Conservation (phyloP, 164 flowering plant genomes). For the Macadamia tetraphylla region DNA sequence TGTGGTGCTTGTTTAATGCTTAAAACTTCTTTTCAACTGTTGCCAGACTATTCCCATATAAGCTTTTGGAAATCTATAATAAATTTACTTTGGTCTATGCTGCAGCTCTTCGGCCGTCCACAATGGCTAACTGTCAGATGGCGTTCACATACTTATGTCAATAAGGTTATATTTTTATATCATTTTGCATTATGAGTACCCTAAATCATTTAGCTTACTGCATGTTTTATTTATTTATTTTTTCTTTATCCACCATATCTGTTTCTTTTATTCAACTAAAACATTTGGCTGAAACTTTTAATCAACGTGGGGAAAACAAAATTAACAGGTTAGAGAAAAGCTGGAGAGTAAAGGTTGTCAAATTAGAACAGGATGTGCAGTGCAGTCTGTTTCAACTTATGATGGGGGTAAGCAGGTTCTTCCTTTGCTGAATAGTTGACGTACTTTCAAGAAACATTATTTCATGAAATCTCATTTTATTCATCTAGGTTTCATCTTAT, state of each 20-base stretch:
- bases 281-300: background rate
- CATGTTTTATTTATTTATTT: background rate
- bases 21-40: background rate
- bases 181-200: background rate
- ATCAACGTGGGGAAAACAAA: background rate
- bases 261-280: background rate
- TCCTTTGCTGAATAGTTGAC: background rate
- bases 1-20: too few species aligned
- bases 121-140: slow-evolving; percentile 84
- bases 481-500: background rate
- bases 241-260: background rate
- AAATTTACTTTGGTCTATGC: background rate
- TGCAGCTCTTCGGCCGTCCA: slow-evolving; percentile 85
- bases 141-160: slow-evolving; percentile 67
- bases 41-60: background rate
- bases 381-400: slow-evolving; percentile 43
- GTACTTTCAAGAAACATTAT: background rate
- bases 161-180: slow-evolving; percentile 39
- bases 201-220: background rate
- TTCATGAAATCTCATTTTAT: slow-evolving; percentile 5
- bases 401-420: slow-evolving; percentile 45
- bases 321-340: slow-evolving; percentile 51
- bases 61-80: background rate
- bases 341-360: slow-evolving; percentile 54
- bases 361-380: slow-evolving; percentile 56